Evolutionary conservation across 495 filamentous ascomycete genomes (phyloP).

Genomic region (Talaromyces ruber): DNA sequence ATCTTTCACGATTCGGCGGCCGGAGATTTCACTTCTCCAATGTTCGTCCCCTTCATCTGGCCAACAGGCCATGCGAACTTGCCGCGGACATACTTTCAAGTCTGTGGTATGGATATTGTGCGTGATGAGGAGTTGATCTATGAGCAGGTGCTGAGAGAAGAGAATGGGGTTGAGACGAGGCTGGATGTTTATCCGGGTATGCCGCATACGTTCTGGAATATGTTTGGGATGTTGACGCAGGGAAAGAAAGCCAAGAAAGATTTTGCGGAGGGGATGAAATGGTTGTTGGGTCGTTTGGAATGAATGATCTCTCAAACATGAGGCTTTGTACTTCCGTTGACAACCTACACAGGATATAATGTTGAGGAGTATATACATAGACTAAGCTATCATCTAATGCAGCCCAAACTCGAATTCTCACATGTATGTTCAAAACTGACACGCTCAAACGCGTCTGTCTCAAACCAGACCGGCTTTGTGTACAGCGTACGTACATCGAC

Average conservation of each 20-base stretch:
- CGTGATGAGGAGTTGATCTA: constrained; percentile 26
- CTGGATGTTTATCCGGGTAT: constrained; percentile 33
- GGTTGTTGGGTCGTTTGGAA: constrained; percentile 9
- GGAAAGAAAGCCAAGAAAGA: constrained; percentile 9
- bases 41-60: constrained; percentile 7
- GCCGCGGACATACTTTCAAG: constrained; percentile 31
- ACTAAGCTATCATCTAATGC: too few relatives aligned
- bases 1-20: background rate
- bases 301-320: too few relatives aligned
- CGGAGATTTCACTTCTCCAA: background rate
- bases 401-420: too few relatives aligned
- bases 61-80: constrained; percentile 8
- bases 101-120: constrained; percentile 27
- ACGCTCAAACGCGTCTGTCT: background rate
- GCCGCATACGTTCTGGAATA: constrained; percentile 30
- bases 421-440: background rate
- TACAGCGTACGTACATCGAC: background rate
- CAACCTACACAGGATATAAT: too few relatives aligned
- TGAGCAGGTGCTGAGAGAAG: constrained; percentile 22
- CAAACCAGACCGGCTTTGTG: background rate
- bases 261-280: constrained; percentile 9
- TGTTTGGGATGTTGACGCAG: constrained; percentile 15
- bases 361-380: too few relatives aligned
- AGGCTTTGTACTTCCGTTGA: too few relatives aligned
- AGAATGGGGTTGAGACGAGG: constrained; percentile 25